phyloP scores from a whole-genome alignment of 2,329 filamentous ascomycete genomes.

The Alternaria sp. region DNA sequence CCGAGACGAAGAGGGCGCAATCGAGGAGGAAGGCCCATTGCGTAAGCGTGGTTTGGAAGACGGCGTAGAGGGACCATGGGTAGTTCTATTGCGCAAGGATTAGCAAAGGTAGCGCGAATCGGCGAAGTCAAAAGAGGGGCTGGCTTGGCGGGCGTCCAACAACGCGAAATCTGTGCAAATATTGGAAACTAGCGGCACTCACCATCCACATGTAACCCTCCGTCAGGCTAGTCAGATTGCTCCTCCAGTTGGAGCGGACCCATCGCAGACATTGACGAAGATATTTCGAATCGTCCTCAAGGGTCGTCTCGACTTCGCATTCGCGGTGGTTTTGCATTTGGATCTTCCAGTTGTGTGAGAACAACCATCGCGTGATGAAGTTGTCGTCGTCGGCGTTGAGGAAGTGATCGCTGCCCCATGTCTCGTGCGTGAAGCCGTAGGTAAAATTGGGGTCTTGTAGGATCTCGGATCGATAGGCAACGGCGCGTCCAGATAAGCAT shows the following conservation, averaged over 20 bases:
- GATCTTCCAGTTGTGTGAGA: slow-evolving; percentile 90
- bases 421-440: slow-evolving; percentile 88
- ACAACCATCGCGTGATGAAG: slow-evolving; percentile 95
- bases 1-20: slow-evolving; percentile 51
- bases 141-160: slow-evolving; percentile 35
- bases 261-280: slow-evolving; percentile 92
- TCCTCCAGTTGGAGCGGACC: slow-evolving; percentile 97
- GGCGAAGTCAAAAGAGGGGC: slow-evolving; percentile 33
- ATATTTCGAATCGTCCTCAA: slow-evolving; percentile 88
- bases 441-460: slow-evolving; percentile 85
- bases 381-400: slow-evolving; percentile 98
- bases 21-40: slow-evolving; percentile 85
- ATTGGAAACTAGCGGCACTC: slow-evolving; percentile 54
- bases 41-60: slow-evolving; percentile 90
- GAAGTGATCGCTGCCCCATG: slow-evolving; percentile 72
- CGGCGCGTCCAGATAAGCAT: slow-evolving; percentile 93
- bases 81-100: slow-evolving; percentile 66
- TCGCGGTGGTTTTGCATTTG: slow-evolving; percentile 93
- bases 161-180: slow-evolving; percentile 31
- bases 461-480: slow-evolving; percentile 89
- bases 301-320: slow-evolving; percentile 83
- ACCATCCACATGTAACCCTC: slow-evolving; percentile 87
- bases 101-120: slow-evolving; percentile 30
- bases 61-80: slow-evolving; percentile 90
- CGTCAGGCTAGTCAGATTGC: slow-evolving; percentile 88